Conservation (phyloP, 1,284 basidiomycete genomes). For the Cryptococcus hybrid region DNA sequence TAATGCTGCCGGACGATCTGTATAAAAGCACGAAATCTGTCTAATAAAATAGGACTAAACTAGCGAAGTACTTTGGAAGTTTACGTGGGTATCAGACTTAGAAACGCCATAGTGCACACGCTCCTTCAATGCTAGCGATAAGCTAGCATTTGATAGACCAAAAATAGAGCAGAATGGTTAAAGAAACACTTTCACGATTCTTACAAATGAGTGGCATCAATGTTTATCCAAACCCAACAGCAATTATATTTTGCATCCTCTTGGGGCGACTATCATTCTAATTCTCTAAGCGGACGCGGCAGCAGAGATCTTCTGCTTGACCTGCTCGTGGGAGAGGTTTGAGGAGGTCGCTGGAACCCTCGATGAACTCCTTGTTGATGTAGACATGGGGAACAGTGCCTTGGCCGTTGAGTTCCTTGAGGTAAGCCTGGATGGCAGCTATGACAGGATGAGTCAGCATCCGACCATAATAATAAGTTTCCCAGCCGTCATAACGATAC, state of each 20-base stretch:
- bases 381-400: constrained; percentile 49
- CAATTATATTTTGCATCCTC: no score
- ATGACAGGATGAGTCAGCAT: not conserved
- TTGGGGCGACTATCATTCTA: no score
- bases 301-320: constrained; percentile 41
- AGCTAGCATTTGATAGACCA: no score
- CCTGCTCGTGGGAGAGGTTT: constrained; percentile 31
- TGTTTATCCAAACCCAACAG: no score
- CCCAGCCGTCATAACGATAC: constrained; percentile 30
- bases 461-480: constrained; percentile 9
- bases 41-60: no score
- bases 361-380: constrained; percentile 49
- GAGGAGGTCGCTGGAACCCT: constrained; percentile 48
- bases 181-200: no score
- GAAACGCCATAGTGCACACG: no score
- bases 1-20: constrained; percentile 9
- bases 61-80: no score
- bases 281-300: not conserved
- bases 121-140: no score
- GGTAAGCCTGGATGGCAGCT: constrained; percentile 49
- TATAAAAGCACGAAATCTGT: not conserved
- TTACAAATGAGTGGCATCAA: no score
- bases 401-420: constrained; percentile 44
- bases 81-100: no score
- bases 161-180: no score